A percentile compares a stretch with the other conserved stretches of the same genome.
Conservation (phyloP, 352 stramenopile species). For the Phytophthora niederhauseri region DNA sequence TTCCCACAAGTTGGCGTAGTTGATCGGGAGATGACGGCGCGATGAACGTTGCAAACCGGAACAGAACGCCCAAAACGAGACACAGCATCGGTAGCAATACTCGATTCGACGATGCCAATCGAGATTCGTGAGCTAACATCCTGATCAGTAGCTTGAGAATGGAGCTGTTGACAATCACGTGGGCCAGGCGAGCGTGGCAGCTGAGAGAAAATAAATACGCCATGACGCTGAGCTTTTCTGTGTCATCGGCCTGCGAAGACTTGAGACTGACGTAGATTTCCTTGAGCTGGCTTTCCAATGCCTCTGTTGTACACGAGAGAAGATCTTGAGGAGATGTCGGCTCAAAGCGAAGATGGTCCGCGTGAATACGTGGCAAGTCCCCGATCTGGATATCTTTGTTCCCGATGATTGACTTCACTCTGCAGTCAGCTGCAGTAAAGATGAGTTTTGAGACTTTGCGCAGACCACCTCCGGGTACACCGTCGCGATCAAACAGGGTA, state of each 20-base stretch:
- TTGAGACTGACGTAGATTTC: constrained; percentile 80
- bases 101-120: constrained; percentile 11
- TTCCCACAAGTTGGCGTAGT: constrained; percentile 51
- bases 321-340: constrained; percentile 44
- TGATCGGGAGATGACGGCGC: constrained; percentile 62
- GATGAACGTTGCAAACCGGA: constrained; percentile 78
- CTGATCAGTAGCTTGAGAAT: constrained; percentile 69
- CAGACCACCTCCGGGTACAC: constrained; percentile 37
- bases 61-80: constrained; percentile 68
- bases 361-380: constrained; percentile 28
- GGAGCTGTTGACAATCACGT: constrained; percentile 87
- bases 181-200: constrained; percentile 60
- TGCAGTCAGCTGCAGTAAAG: constrained; percentile 60
- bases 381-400: constrained; percentile 58
- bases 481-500: constrained; percentile 40
- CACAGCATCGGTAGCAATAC: constrained; percentile 48
- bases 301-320: constrained; percentile 49
- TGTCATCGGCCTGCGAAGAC: constrained; percentile 21
- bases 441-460: constrained; percentile 61
- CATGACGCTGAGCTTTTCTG: constrained; percentile 57
- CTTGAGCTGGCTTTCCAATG: constrained; percentile 74
- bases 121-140: constrained; percentile 47
- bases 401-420: constrained; percentile 66
- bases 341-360: constrained; percentile 48
- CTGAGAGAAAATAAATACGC: constrained; percentile 67